Conservation (phyloP, 371 early-diverging fungal genomes). For the Mortierella sp. region DNA sequence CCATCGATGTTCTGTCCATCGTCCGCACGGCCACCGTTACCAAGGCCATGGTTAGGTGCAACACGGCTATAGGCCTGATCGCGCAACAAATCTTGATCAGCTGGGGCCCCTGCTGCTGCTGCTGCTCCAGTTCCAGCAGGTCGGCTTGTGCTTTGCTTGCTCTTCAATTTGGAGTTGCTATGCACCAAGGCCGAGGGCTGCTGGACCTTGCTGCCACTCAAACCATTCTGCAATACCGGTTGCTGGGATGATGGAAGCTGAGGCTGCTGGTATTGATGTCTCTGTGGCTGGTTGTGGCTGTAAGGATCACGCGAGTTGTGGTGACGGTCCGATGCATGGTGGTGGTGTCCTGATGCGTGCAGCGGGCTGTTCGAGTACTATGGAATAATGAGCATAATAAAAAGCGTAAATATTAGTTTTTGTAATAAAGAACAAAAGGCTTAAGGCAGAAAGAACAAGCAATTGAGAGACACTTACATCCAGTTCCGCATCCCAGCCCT, state of each 20-base stretch:
- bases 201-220: conserved; percentile 27
- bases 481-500: conserved; percentile 64
- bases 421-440: no score
- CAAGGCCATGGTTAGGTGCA: conserved; percentile 24
- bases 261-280: not conserved
- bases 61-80: conserved; percentile 45
- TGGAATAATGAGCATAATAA: not conserved
- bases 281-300: conserved; percentile 20
- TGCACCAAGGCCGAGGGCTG: conserved; percentile 49
- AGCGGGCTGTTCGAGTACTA: conserved; percentile 38
- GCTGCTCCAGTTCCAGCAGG: conserved; percentile 11
- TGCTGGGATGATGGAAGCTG: conserved; percentile 18
- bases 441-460: no score
- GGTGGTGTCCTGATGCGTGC: conserved; percentile 21
- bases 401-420: not conserved
- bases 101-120: conserved; percentile 9
- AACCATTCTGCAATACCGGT: no score
- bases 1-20: conserved; percentile 46
- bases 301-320: conserved; percentile 31
- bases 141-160: conserved; percentile 39
- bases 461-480: conserved; percentile 35
- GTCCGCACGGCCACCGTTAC: conserved; percentile 26
- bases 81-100: conserved; percentile 46
- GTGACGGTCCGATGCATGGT: conserved; percentile 31
- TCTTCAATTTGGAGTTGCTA: conserved; percentile 43